phyloP scores from a whole-genome alignment of 108 stramenopile genomes.

The Schizochytrium sp. region DNA sequence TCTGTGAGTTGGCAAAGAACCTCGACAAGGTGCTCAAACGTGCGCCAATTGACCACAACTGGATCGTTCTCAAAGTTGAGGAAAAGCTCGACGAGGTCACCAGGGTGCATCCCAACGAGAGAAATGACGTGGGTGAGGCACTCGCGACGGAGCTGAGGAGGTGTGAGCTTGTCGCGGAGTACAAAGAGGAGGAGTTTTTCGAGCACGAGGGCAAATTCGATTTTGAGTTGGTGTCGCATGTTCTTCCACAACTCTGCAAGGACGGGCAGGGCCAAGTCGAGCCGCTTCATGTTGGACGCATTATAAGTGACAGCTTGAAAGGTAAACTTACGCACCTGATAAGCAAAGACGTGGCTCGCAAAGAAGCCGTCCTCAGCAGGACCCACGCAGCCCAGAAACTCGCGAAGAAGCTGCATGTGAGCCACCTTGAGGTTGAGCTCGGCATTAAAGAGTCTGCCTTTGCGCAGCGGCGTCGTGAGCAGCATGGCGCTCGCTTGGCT shows the following conservation, averaged over 20 bases:
- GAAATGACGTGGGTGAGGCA: neutral
- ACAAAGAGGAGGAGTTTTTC: neutral
- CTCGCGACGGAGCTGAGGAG: neutral
- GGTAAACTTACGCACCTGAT: neutral
- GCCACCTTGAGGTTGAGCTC: neutral
- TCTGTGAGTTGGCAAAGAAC: neutral
- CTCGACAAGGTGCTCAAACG: neutral
- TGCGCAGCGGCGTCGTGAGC: neutral
- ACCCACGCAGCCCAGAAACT: neutral
- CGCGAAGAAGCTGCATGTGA: neutral
- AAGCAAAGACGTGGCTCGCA: neutral
- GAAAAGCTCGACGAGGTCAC: neutral
- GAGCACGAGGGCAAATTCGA: neutral
- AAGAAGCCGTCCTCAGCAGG: neutral
- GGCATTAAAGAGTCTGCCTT: neutral
- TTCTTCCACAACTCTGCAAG: neutral
- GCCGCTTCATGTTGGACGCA: neutral
- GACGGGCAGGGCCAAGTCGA: neutral
- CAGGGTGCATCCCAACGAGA: neutral
- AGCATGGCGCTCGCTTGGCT: neutral
- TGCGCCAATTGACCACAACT: neutral
- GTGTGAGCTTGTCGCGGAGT: neutral
- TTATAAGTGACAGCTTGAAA: neutral
- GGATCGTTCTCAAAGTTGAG: slow-evolving; percentile 4
- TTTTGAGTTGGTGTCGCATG: neutral